Evolutionary conservation across 1,139 yeast species (phyloP).

Genomic region (Scheffersomyces quercinus): DNA sequence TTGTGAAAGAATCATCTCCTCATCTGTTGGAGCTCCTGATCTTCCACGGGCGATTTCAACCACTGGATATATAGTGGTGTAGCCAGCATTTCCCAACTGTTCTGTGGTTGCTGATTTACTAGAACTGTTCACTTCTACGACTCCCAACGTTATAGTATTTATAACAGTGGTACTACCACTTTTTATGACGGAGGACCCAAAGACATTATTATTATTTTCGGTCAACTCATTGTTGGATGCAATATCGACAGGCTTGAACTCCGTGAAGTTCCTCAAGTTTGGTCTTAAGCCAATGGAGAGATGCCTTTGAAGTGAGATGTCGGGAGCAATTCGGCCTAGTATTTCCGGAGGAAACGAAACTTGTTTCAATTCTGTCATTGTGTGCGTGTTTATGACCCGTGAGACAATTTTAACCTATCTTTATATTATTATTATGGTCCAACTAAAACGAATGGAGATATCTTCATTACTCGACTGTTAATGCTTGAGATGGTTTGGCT

Average conservation of each 20-base stretch:
- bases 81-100: conserved; percentile 10
- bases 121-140: conserved; percentile 52
- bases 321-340: conserved; percentile 84
- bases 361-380: conserved; percentile 26
- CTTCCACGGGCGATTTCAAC: conserved; percentile 81
- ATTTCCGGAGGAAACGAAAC: conserved; percentile 77
- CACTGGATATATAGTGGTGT: conserved; percentile 66
- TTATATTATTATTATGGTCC: too few species aligned
- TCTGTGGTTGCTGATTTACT: conserved; percentile 6
- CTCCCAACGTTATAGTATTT: conserved; percentile 73
- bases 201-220: conserved; percentile 34
- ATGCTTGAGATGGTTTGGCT: too few species aligned
- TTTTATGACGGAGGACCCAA: conserved; percentile 74
- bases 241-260: conserved; percentile 62
- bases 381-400: too few species aligned
- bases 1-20: conserved; percentile 83
- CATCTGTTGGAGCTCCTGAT: conserved; percentile 82
- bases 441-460: too few species aligned
- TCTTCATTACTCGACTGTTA: too few species aligned
- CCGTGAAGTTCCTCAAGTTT: conserved; percentile 66
- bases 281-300: conserved; percentile 72
- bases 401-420: too few species aligned
- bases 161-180: conserved; percentile 77
- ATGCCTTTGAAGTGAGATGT: conserved; percentile 77
- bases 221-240: conserved; percentile 41